Evolutionary conservation across 2,329 filamentous ascomycete genomes (phyloP), one percentile per base, ranked within the genome.

Genomic region (Biscogniauxia marginata): DNA sequence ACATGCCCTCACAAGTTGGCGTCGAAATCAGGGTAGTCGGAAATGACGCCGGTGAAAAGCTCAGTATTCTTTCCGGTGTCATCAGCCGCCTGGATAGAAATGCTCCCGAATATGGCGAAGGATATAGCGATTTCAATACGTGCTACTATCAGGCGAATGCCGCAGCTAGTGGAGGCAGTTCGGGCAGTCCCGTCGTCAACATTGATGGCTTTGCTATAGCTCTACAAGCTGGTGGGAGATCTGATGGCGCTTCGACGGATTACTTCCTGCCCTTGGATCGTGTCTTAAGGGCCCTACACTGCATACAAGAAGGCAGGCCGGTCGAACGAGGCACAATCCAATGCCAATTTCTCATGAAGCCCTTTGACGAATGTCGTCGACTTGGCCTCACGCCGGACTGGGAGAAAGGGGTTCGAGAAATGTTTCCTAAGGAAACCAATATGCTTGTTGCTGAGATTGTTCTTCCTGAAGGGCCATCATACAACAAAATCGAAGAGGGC

Each of bases 61-160:
- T 99, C 65, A 97, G 92, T 79, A 99, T 99, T 66, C 79, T 99
- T 56, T 98, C 95, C 5, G 95, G 95, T 67, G 93, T 99, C 54
- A 99, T 99, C 72, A 96, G 92, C 75, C 87, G 95, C 67, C 80
- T 99, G 57, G 95, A 99, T 69, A 86, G 95, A 65, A 99, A 99
- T 74, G 96, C 96, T 1, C 95, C 95, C 16, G 95, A 99, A 69
- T 98, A 99, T 66, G 93, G 93, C 54, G 95, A 98, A 62, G 95
- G 95, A 23, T 99, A 99, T 74, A 95, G 93, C 73, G 95, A 99
- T 72, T 99, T 99, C 84, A 99, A 89, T 72, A 88, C 84, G 50
- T 87, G 96, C 72, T 99, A 99, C 79, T 98, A 98, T 67, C 95
- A 99, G 77, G 95, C 96, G 62, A 96, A 96, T 13, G 96, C 95